Evolutionary conservation across 371 early-diverging fungal genomes (phyloP), one percentile per base, ranked within the genome.

Genomic region (Saksenaea oblongispora): DNA sequence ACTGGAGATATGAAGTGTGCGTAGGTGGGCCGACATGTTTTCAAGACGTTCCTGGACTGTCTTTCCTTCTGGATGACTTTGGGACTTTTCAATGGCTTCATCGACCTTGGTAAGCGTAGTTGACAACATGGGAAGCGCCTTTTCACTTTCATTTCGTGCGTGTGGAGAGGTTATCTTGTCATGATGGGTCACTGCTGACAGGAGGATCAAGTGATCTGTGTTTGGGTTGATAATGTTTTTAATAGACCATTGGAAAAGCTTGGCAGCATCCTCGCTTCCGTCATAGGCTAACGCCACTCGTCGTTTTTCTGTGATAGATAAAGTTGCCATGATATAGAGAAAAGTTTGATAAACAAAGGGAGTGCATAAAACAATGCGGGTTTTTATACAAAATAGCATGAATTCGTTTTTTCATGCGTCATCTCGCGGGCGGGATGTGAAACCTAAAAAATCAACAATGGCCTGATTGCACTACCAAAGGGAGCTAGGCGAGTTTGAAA

Each of bases 271-370:
- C 35, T 82, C 82, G 31, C 67, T 73, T 17, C 82, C 79, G 66
- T 82, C 82, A 60, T 82, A 82, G 18, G 82, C 82, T 41, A 82
- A 58, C n/a, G 77, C 82, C 11, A 82, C 65, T 41, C 82, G 74
- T 36, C 82, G 76, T 62, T 76, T 78, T 22, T 82, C 79, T 54
- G 71, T 75, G 61, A 82, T 75, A 39, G 82, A 77, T 18, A 75
- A 24, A 47, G 51, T 47, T 61, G 74, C n/a, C 75, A 75, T 73
- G 11, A 31, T 67, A 18, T 18, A 1, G 3, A 47, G 1, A 22
- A 3, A 11, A 39, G 39, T 14, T 36, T 8, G 39, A n/a, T 3
- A 39, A 11, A 39, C 3, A 39, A 14, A 47, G 22, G 51, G 8
- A 47, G 5, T n/a, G 26, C 10, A n/a, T 18, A 22, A 47, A 47